These are phyloP conservation scores for Chloromonas sp. DNA, from an alignment of 163 green algal genomes.

Conservation along the genomic window DNA sequence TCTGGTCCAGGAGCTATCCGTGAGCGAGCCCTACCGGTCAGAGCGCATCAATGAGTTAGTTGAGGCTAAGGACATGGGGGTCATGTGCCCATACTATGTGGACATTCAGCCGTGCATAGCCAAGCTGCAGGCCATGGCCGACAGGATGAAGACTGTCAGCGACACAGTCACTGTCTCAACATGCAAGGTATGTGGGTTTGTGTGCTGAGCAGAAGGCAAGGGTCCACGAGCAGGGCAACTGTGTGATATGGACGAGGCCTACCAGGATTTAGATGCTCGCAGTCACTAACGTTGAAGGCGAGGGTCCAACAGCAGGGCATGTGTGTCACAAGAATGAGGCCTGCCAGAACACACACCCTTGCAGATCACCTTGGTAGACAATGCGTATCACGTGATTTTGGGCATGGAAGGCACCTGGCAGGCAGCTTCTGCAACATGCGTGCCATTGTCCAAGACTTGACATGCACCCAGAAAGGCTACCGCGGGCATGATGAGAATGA, in stretches of 20 bases:
- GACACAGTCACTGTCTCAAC: slow-evolving; percentile 40
- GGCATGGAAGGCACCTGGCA: no score
- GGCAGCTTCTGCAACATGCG: no score
- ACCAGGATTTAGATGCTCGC: no score
- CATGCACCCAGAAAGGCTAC: no score
- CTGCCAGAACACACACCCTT: not conserved
- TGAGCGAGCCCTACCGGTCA: slow-evolving; percentile 47
- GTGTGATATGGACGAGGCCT: not conserved
- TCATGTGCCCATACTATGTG: slow-evolving; percentile 67
- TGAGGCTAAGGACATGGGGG: slow-evolving; percentile 21
- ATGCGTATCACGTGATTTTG: no score
- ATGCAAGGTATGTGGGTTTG: slow-evolving; percentile 20
- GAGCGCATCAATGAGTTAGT: slow-evolving; percentile 51
- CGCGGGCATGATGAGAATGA: not conserved
- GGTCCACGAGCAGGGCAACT: not conserved
- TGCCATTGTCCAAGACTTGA: no score
- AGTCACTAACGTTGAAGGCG: not conserved
- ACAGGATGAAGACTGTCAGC: slow-evolving; percentile 58
- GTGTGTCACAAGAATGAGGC: not conserved
- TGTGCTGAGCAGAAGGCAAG: not conserved
- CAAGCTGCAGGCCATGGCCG: slow-evolving; percentile 49
- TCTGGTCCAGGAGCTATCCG: slow-evolving; percentile 63
- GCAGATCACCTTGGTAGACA: no score
- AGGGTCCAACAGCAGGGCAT: not conserved
- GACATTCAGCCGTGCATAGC: slow-evolving; percentile 52